Evolutionary conservation across 345 rosid species (phyloP), one percentile per base, ranked within the genome.

Genomic region (Hirschfeldia incana): DNA sequence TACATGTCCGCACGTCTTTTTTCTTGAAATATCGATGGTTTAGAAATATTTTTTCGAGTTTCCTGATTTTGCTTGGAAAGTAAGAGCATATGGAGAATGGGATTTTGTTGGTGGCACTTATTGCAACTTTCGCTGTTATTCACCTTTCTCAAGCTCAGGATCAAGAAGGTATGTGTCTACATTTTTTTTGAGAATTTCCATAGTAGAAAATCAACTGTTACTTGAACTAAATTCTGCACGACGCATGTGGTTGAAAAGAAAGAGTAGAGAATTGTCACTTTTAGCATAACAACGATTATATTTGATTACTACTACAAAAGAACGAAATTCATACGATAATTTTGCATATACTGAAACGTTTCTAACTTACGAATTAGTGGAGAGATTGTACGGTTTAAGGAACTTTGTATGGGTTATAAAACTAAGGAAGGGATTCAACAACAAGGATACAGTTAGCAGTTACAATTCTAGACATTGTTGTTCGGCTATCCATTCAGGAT

Each of bases 101-200:
- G 44, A 0, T 66, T 66, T 57, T 72, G 73, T 66, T 77, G 27
- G 66, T 72, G 1, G 55, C 70, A 27, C 11, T 79, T n/a, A 17
- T 72, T 5, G 39, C 28, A 34, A 4, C 30, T 15, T 78, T 76
- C 8, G 33, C 64, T 49, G 39, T 65, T 0, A 7, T 61, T 57
- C 15, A 17, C 72, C 1, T 65, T 16, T 69, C 26, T 76, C 80
- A 67, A 8, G 83, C 83, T 37, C 79, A 83, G 70, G 81, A 73
- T 70, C 73, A 69, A 53, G 71, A 83, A 83, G 85, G 89, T 82
- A 69, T 6, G 69, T 34, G 42, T 71, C 60, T 9, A 64, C 55
- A 33, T 30, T 53, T 15, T n/a, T n/a, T 49, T 69, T 69, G 44
- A 69, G 27, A 34, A 49, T 29, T 49, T 67, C 1, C 57, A 6